Percentiles rank a stretch among this genome's conserved stretches.
phyloP scores from a whole-genome alignment of 2,329 filamentous ascomycete species.

The Lachnellula subtilissima region DNA sequence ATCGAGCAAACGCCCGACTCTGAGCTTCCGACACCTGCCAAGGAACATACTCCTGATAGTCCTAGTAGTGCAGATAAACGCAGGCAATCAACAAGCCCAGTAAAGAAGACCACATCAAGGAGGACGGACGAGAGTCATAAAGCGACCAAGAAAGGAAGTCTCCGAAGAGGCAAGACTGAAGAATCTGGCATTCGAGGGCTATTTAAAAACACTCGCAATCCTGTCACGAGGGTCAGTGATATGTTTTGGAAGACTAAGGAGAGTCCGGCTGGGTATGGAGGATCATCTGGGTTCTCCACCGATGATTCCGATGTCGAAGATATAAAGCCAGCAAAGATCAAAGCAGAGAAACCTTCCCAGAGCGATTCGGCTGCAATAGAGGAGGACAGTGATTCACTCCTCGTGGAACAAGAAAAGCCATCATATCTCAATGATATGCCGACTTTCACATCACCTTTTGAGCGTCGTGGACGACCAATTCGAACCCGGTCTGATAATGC shows the following conservation, averaged over 20 bases:
- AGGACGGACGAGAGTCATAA: slow-evolving; percentile 44
- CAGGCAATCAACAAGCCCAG: slow-evolving; percentile 35
- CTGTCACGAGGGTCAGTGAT: slow-evolving; percentile 57
- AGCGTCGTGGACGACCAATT: slow-evolving; percentile 33
- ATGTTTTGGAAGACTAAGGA: slow-evolving; percentile 54
- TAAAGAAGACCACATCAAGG: slow-evolving; percentile 34
- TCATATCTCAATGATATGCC: slow-evolving; percentile 36
- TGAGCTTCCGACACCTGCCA: slow-evolving; percentile 4
- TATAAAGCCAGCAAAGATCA: slow-evolving; percentile 33
- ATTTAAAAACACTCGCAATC: slow-evolving; percentile 68
- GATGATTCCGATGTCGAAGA: slow-evolving; percentile 44
- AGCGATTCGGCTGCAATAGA: slow-evolving; percentile 29
- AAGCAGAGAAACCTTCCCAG: slow-evolving; percentile 37
- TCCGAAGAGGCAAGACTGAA: slow-evolving; percentile 40
- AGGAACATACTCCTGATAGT: slow-evolving; percentile 25
- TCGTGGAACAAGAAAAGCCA: slow-evolving; percentile 13
- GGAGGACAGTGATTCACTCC: slow-evolving; percentile 12
- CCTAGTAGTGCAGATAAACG: slow-evolving; percentile 13
- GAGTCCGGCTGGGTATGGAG: slow-evolving; percentile 35
- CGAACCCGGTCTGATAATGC: slow-evolving; percentile 23
- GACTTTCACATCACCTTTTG: slow-evolving; percentile 45
- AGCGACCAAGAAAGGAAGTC: slow-evolving; percentile 42
- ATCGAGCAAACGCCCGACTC: slow-evolving; percentile 33
- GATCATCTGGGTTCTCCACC: slow-evolving; percentile 39
- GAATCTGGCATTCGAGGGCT: slow-evolving; percentile 64